A percentile compares a stretch with the other conserved stretches of the same genome.
Evolutionary conservation across 2,329 filamentous ascomycete genomes (phyloP).

Genomic region (Phoma sp.): DNA sequence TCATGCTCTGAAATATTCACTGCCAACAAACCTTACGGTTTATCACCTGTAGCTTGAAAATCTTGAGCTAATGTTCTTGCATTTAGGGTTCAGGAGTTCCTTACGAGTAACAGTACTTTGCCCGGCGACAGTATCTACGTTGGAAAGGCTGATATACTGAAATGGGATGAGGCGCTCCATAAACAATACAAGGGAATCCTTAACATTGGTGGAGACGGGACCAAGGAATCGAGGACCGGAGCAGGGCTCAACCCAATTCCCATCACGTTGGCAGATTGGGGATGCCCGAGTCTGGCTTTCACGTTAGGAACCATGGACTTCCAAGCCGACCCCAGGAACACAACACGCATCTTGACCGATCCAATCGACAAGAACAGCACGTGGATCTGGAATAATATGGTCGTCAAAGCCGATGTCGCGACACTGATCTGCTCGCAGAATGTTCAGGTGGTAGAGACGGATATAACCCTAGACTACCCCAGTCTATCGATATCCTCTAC

Average conservation of each 20-base stretch:
- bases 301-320: neutral
- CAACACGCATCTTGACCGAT: neutral
- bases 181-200: neutral
- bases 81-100: neutral
- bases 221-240: neutral
- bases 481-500: neutral
- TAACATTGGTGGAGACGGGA: neutral
- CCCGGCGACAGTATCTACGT: neutral
- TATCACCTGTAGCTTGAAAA: too few relatives aligned
- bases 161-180: neutral
- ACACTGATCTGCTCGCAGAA: constrained; percentile 1
- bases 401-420: neutral
- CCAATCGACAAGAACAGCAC: neutral
- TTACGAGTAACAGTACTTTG: neutral
- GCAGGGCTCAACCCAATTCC: neutral
- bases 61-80: neutral
- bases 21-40: too few relatives aligned
- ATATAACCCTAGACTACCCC: constrained; percentile 1
- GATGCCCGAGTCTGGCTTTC: constrained; percentile 1
- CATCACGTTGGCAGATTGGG: neutral
- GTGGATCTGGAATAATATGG: neutral
- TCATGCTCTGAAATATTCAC: neutral
- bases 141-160: neutral
- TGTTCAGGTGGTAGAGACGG: neutral
- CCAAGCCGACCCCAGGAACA: neutral